Conservation (phyloP, 1,139 yeast genomes). For the Pichia sp. region DNA sequence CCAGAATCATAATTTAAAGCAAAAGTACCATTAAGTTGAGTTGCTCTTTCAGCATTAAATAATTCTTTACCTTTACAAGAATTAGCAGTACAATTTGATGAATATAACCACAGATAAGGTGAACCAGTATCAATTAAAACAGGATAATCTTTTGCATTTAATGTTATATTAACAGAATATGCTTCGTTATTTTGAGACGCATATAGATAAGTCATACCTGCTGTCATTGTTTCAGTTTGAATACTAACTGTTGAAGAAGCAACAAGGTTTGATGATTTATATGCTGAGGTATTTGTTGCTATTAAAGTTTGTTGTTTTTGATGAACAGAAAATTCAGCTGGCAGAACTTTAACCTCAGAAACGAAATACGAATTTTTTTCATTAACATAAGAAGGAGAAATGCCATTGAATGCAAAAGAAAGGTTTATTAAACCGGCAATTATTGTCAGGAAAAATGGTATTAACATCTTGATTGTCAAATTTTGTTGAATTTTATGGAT, state of each 20-base stretch:
- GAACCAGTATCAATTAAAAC: constrained; percentile 62
- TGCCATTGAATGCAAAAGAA: constrained; percentile 8
- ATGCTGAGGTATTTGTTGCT: background rate
- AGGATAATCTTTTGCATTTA: constrained; percentile 38
- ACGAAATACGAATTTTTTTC: constrained; percentile 15
- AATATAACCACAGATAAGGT: constrained; percentile 59
- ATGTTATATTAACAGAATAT: constrained; percentile 33
- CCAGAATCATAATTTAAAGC: constrained; percentile 50
- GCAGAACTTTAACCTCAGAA: constrained; percentile 12
- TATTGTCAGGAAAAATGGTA: background rate
- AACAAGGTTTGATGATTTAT: constrained; percentile 3
- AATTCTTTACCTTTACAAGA: constrained; percentile 33
- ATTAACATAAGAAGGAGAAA: constrained; percentile 10
- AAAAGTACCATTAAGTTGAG: constrained; percentile 32
- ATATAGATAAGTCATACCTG: constrained; percentile 24
- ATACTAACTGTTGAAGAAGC: constrained; percentile 10
- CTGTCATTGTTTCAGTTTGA: constrained; percentile 15
- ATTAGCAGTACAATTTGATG: constrained; percentile 40
- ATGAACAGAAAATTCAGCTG: constrained; percentile 7
- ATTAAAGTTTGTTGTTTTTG: constrained; percentile 1
- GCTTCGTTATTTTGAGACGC: constrained; percentile 30
- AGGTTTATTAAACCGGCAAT: background rate
- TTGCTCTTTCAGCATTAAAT: constrained; percentile 27
- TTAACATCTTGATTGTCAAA: background rate
- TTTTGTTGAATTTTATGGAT: background rate